Evolutionary conservation across 306 rosid species (phyloP).

Genomic region (Alnus glutinosa): DNA sequence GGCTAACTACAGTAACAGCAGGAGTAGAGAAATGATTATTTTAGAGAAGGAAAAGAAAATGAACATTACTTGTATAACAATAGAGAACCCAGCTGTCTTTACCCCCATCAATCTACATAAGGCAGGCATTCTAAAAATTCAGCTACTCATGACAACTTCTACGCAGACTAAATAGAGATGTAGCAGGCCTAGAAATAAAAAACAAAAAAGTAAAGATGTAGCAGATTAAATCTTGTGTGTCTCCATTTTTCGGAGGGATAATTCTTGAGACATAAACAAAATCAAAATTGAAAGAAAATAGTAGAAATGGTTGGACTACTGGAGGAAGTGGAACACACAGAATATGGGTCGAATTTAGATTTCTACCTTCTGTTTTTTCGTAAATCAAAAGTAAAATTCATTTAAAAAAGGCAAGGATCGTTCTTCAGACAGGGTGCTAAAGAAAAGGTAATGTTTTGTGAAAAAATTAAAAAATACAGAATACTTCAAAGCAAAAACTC

Average conservation of each 20-base stretch:
- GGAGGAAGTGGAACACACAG: no score
- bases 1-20: not conserved
- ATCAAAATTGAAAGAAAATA: not conserved
- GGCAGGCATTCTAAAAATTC: not conserved
- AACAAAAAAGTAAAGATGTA: no score
- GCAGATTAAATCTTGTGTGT: no score
- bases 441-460: no score
- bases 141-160: not conserved
- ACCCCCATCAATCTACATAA: not conserved
- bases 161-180: no score
- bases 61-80: not conserved
- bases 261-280: not conserved
- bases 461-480: no score
- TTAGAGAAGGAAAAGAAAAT: not conserved
- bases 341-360: not conserved
- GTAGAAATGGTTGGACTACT: no score
- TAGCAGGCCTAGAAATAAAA: no score
- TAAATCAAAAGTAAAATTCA: no score
- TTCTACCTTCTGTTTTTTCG: not conserved
- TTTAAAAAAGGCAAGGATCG: no score
- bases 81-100: not conserved
- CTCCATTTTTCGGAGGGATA: not conserved
- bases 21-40: not conserved
- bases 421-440: not conserved
- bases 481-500: constrained; percentile 1